phyloP scores from a whole-genome alignment of 106 monocot genomes.

The Dendrobium huoshanense region DNA sequence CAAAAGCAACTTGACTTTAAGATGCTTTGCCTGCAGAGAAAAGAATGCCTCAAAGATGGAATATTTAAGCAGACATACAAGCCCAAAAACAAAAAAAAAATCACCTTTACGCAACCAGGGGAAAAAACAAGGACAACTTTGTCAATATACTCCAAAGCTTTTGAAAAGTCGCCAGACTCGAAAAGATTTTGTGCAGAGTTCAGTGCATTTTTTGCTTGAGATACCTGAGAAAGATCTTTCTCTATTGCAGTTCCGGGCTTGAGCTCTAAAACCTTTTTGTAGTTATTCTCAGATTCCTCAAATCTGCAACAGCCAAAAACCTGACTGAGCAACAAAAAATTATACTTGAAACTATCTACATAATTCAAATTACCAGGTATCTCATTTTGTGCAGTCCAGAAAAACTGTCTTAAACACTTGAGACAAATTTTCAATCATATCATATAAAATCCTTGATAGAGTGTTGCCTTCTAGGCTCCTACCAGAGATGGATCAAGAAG shows the following conservation, averaged over 20 bases:
- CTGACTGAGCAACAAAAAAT: not conserved
- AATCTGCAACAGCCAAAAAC: slow-evolving; percentile 57
- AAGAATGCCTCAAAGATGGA: not conserved
- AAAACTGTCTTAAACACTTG: not conserved
- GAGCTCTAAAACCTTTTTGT: slow-evolving; percentile 64
- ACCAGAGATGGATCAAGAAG: not conserved
- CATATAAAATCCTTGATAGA: not conserved
- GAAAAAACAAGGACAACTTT: slow-evolving; percentile 93
- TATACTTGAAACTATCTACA: not conserved
- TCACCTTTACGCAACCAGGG: slow-evolving; percentile 79
- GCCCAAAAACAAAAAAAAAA: not conserved
- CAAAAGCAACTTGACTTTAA: slow-evolving; percentile 68
- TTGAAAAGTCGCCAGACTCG: slow-evolving; percentile 66
- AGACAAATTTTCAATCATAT: not conserved
- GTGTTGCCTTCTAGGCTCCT: not conserved
- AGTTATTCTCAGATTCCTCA: slow-evolving; percentile 79
- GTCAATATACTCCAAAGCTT: slow-evolving; percentile 79
- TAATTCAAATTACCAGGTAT: not conserved
- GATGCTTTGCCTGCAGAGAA: slow-evolving; percentile 63
- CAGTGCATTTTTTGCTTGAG: slow-evolving; percentile 69
- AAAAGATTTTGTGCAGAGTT: slow-evolving; percentile 65
- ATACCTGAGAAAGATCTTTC: slow-evolving; percentile 82
- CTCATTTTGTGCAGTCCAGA: not conserved
- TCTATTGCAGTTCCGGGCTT: slow-evolving; percentile 67
- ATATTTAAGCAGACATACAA: not conserved